These are phyloP conservation scores for Dioscorea cayenensis DNA, from an alignment of 116 monocot genomes.

Conservation along the genomic window DNA sequence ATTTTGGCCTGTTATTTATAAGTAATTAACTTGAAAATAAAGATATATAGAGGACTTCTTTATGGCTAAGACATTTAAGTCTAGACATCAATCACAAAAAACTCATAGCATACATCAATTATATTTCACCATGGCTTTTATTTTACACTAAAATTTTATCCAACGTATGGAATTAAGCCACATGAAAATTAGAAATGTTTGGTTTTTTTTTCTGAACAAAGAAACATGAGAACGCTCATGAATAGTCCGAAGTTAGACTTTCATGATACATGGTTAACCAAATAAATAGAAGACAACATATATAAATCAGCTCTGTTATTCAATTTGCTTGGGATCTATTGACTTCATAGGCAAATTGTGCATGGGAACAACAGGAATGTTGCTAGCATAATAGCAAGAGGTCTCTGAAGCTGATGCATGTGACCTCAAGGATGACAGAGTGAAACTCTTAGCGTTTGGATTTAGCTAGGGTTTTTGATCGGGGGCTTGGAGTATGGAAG, in stretches of 20 bases:
- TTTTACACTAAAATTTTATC: not conserved
- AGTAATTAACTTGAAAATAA: too few relatives aligned
- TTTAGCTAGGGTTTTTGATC: too few relatives aligned
- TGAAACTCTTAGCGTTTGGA: slow-evolving; percentile 87
- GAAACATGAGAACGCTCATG: not conserved
- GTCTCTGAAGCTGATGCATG: slow-evolving; percentile 33
- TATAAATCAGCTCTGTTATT: not conserved
- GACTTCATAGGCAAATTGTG: slow-evolving; percentile 34
- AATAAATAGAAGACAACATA: not conserved
- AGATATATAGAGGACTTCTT: too few relatives aligned
- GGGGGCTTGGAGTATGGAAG: too few relatives aligned
- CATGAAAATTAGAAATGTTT: not conserved
- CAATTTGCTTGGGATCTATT: not conserved
- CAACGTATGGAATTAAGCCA: not conserved
- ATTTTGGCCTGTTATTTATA: too few relatives aligned
- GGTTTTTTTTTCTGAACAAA: not conserved
- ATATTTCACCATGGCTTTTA: too few relatives aligned
- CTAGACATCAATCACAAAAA: too few relatives aligned
- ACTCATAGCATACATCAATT: too few relatives aligned
- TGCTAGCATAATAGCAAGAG: slow-evolving; percentile 57
- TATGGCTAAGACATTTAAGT: too few relatives aligned
- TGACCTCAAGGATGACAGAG: slow-evolving; percentile 60
- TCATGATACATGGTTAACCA: not conserved
- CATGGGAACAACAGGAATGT: slow-evolving; percentile 44
- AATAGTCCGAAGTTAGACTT: not conserved